These are phyloP conservation scores for Dissoconium aciculare DNA, from an alignment of 2,329 filamentous ascomycete species.

Conservation along the genomic window DNA sequence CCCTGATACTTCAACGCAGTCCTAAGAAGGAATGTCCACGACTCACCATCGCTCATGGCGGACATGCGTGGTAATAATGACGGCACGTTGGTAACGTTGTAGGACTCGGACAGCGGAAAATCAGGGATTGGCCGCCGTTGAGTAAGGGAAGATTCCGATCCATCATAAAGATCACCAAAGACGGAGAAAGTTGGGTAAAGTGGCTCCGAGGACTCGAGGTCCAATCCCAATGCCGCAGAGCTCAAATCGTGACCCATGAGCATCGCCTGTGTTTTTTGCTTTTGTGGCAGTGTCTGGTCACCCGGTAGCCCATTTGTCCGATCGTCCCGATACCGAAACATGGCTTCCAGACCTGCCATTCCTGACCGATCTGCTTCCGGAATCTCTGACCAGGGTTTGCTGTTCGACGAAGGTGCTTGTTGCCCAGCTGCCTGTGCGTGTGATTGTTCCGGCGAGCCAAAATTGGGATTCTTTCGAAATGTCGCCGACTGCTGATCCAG, in stretches of 20 bases:
- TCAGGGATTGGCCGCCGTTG: conserved; percentile 45
- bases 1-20: no score
- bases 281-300: conserved; percentile 19
- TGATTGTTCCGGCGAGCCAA: conserved; percentile 14
- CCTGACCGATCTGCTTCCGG: conserved; percentile 45
- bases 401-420: conserved; percentile 13
- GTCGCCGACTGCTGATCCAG: conserved; percentile 30
- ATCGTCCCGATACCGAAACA: conserved; percentile 22
- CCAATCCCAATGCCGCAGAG: conserved; percentile 40
- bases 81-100: conserved; percentile 52
- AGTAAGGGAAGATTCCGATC: conserved; percentile 9
- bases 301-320: conserved; percentile 15
- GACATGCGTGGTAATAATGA: conserved; percentile 32
- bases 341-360: conserved; percentile 43
- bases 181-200: conserved; percentile 50
- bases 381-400: conserved; percentile 41
- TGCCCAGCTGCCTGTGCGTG: conserved; percentile 14
- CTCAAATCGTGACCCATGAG: conserved; percentile 45
- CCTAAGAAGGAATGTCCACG: no score
- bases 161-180: conserved; percentile 42
- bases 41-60: conserved; percentile 23
- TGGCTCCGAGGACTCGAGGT: conserved; percentile 40
- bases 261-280: conserved; percentile 30
- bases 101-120: conserved; percentile 47
- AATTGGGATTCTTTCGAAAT: conserved; percentile 6